phyloP scores from a whole-genome alignment of 495 filamentous ascomycete species.

The Penicillium chermesinum region DNA sequence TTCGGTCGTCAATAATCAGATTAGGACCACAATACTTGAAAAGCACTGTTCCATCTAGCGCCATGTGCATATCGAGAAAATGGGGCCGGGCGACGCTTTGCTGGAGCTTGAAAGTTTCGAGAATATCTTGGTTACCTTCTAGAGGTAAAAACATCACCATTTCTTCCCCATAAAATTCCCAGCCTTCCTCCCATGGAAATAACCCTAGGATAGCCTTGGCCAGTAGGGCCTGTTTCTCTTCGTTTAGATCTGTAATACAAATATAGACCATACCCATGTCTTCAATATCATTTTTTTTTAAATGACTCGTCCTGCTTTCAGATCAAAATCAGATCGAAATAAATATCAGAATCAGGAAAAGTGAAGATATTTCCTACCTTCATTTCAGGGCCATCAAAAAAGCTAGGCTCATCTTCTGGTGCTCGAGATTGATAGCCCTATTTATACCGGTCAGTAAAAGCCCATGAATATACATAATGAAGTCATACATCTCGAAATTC shows the following conservation, averaged over 20 bases:
- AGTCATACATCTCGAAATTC: slow-evolving; percentile 10
- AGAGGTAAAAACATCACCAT: neutral
- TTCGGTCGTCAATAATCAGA: slow-evolving; percentile 13
- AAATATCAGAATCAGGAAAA: neutral
- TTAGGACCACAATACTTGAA: slow-evolving; percentile 7
- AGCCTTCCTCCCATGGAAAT: slow-evolving; percentile 6
- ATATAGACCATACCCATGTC: slow-evolving; percentile 6
- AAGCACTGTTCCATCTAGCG: slow-evolving; percentile 9
- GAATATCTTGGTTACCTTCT: slow-evolving; percentile 10
- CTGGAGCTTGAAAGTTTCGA: slow-evolving; percentile 9
- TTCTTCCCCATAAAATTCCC: slow-evolving; percentile 2
- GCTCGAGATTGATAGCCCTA: slow-evolving; percentile 14
- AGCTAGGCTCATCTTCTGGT: slow-evolving; percentile 7
- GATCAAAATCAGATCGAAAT: neutral
- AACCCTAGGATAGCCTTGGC: slow-evolving; percentile 4
- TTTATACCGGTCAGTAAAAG: neutral
- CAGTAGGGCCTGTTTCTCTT: slow-evolving; percentile 7
- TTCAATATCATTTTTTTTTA: neutral
- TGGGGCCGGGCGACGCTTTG: slow-evolving; percentile 13
- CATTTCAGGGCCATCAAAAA: slow-evolving; percentile 4
- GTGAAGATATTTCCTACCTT: slow-evolving; percentile 2
- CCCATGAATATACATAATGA: neutral
- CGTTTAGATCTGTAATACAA: slow-evolving; percentile 4
- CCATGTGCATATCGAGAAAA: slow-evolving; percentile 13
- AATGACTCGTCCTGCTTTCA: slow-evolving; percentile 1